phyloP scores from a whole-genome alignment of 768 basidiomycete genomes.

The Obba rivulosa region DNA sequence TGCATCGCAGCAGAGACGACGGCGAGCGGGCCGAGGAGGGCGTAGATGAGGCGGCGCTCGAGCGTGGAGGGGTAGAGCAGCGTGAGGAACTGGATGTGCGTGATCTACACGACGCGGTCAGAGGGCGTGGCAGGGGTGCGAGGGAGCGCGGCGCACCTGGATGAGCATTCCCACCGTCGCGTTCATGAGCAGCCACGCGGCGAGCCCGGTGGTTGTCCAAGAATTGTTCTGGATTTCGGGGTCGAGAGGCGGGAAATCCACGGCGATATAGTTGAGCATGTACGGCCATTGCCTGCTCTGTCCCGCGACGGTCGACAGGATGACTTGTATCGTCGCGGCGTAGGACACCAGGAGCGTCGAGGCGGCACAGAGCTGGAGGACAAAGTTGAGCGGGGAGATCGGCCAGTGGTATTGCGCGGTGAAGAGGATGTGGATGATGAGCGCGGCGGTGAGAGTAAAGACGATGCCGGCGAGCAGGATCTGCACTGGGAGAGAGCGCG shows the following conservation, averaged over 20 bases:
- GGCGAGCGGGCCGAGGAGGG: conserved; percentile 83
- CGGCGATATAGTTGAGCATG: conserved; percentile 89
- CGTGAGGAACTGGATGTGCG: conserved; percentile 96
- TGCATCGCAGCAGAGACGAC: conserved; percentile 80
- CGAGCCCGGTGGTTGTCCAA: conserved; percentile 65
- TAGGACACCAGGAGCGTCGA: conserved; percentile 72
- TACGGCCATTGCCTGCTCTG: conserved; percentile 87
- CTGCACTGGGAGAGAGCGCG: conserved; percentile 86
- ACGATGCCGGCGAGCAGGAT: conserved; percentile 82
- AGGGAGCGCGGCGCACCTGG: conserved; percentile 50
- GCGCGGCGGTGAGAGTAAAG: conserved; percentile 75
- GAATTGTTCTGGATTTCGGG: conserved; percentile 15
- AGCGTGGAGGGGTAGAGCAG: conserved; percentile 88
- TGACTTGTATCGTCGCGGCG: conserved; percentile 70
- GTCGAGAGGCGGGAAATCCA: conserved; percentile 62
- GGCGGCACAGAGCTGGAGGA: conserved; percentile 83
- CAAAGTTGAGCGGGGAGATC: conserved; percentile 87
- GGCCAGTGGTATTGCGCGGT: conserved; percentile 96
- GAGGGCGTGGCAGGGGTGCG: too few species aligned
- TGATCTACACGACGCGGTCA: too few species aligned
- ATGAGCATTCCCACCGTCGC: conserved; percentile 79
- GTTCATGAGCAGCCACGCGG: conserved; percentile 85
- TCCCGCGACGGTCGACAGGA: conserved; percentile 51
- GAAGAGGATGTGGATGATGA: conserved; percentile 89
- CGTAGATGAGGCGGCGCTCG: conserved; percentile 82